Conservation (phyloP, 2,329 filamentous ascomycete genomes). For the Pseudogymnoascus pannorum region DNA sequence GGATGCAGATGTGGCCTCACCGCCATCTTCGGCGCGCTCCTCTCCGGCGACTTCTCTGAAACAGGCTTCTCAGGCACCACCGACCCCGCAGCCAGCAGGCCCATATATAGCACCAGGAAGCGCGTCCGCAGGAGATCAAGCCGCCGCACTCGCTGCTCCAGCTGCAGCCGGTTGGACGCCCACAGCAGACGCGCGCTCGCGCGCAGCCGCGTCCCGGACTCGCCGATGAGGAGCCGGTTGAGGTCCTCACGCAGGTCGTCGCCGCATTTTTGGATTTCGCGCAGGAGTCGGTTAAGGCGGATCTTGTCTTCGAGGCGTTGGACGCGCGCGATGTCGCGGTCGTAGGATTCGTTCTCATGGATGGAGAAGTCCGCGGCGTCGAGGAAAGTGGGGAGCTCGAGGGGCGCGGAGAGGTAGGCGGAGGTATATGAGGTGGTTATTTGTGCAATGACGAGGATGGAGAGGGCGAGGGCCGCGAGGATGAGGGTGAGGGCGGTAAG, state of each 20-base stretch:
- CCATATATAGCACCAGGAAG: conserved; percentile 58
- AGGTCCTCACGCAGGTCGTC: conserved; percentile 56
- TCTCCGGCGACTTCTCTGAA: conserved; percentile 12
- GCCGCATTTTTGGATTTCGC: conserved; percentile 53
- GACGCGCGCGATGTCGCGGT: conserved; percentile 51
- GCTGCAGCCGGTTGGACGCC: conserved; percentile 45
- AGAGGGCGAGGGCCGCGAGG: conserved; percentile 50
- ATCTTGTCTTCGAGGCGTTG: conserved; percentile 55
- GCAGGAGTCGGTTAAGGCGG: conserved; percentile 48
- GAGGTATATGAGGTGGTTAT: conserved; percentile 44
- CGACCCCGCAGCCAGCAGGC: conserved; percentile 42
- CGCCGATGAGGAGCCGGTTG: conserved; percentile 42
- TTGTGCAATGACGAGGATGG: conserved; percentile 47
- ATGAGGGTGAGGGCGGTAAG: conserved; percentile 43
- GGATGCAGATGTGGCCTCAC: conserved; percentile 20
- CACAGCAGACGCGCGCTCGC: conserved; percentile 48
- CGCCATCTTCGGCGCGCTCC: conserved; percentile 16
- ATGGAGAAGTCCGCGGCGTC: conserved; percentile 53
- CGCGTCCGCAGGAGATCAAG: conserved; percentile 57
- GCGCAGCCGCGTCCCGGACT: conserved; percentile 39
- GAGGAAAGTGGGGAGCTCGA: conserved; percentile 50
- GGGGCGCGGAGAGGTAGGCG: conserved; percentile 51
- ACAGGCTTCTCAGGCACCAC: conserved; percentile 2
- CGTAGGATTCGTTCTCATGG: conserved; percentile 57
- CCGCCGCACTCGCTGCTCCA: conserved; percentile 51